Percentiles rank a stretch among this genome's conserved stretches.
These are phyloP conservation scores for Arthrinium phaeospermum DNA, from an alignment of 2,329 filamentous ascomycete species.

Conservation along the genomic window DNA sequence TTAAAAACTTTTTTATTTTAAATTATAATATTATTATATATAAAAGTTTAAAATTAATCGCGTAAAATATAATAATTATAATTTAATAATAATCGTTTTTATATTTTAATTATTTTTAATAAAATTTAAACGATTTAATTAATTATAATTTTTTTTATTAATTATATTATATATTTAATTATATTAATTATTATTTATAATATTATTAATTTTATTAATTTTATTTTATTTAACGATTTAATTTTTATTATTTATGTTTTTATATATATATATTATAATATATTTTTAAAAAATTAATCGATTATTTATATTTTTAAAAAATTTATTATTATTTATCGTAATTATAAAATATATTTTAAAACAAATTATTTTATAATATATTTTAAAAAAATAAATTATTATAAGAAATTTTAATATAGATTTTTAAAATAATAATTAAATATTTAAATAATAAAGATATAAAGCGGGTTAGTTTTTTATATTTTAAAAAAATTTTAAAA, in stretches of 20 bases:
- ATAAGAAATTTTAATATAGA: background rate
- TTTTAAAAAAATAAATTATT: background rate
- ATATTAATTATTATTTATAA: background rate
- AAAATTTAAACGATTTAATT: background rate
- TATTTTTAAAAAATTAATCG: background rate
- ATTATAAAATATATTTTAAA: too few species aligned
- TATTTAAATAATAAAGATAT: background rate
- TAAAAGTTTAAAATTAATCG: background rate
- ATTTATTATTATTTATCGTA: too few species aligned
- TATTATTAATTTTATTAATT: background rate
- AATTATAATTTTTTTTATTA: background rate
- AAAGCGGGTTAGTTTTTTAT: fast-evolving
- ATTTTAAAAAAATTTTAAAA: background rate
- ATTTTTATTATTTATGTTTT: background rate
- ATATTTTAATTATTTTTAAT: background rate
- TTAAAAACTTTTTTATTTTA: background rate
- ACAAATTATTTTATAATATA: background rate
- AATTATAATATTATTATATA: background rate
- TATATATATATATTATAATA: slow-evolving; percentile 2
- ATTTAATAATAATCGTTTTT: background rate
- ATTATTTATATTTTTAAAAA: too few species aligned
- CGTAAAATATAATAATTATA: background rate
- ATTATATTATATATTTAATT: background rate
- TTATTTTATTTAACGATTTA: too few species aligned
- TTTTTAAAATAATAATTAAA: fast-evolving